phyloP scores from a whole-genome alignment of 768 basidiomycete genomes.

The Mycena alexandri region DNA sequence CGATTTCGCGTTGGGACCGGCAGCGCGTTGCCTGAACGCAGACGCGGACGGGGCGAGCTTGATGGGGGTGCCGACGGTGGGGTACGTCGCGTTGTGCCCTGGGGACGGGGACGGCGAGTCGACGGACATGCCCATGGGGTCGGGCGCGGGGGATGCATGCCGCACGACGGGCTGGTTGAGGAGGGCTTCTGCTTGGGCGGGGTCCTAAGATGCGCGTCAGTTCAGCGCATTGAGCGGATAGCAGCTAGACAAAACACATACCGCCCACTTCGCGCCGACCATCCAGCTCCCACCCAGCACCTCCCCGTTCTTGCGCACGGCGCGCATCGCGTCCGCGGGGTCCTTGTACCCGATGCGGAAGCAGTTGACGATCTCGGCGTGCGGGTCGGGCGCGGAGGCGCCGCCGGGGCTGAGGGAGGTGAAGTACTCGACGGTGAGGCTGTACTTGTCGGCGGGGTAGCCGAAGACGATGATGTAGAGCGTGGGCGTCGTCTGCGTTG shows the following conservation, averaged over 20 bases:
- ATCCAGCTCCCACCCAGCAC: conserved; percentile 81
- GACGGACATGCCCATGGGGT: conserved; percentile 55
- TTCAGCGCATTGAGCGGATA: not conserved
- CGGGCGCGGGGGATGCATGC: conserved; percentile 37
- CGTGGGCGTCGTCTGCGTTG: conserved; percentile 50
- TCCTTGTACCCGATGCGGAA: conserved; percentile 84
- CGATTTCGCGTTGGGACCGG: conserved; percentile 39
- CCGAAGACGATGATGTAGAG: conserved; percentile 86
- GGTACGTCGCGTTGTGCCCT: not conserved
- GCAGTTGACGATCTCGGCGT: conserved; percentile 81
- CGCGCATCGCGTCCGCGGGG: conserved; percentile 80
- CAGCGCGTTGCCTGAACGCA: conserved; percentile 72
- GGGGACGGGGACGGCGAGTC: conserved; percentile 50
- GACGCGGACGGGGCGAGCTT: conserved; percentile 78
- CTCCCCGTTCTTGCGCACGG: conserved; percentile 87
- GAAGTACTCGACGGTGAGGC: conserved; percentile 79
- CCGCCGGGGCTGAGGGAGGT: conserved; percentile 69
- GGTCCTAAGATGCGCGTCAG: conserved; percentile 61
- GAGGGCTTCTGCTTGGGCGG: conserved; percentile 66
- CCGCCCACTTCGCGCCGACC: conserved; percentile 90
- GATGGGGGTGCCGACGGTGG: conserved; percentile 75
- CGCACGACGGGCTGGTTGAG: conserved; percentile 56
- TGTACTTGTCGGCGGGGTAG: conserved; percentile 87
- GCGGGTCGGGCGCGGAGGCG: conserved; percentile 75
- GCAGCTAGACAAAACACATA: conserved; percentile 53